Conservation (phyloP, 2,329 filamentous ascomycete species). For the Coniochaeta sp. region DNA sequence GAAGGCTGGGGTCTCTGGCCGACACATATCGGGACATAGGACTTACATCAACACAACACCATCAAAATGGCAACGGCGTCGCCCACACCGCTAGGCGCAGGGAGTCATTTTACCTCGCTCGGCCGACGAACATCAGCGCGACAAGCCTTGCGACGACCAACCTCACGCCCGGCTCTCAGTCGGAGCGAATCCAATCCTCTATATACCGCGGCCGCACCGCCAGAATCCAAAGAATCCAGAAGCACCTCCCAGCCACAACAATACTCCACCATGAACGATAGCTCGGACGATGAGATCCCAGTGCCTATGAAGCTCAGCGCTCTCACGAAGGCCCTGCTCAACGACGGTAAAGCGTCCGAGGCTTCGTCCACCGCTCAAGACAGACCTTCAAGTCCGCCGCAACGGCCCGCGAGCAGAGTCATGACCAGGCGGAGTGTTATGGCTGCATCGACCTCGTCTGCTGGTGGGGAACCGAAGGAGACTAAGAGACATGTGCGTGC, state of each 20-base stretch:
- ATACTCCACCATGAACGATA: slow-evolving; percentile 60
- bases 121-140: slow-evolving; percentile 48
- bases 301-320: slow-evolving; percentile 92
- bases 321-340: slow-evolving; percentile 78
- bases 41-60: slow-evolving; percentile 9
- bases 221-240: slow-evolving; percentile 16
- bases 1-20: slow-evolving; percentile 22
- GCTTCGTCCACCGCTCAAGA: slow-evolving; percentile 18
- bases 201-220: slow-evolving; percentile 16
- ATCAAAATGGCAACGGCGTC: slow-evolving; percentile 43
- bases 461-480: slow-evolving; percentile 8
- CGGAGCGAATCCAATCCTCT: slow-evolving; percentile 38
- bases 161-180: slow-evolving; percentile 34
- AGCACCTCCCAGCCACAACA: slow-evolving; percentile 32
- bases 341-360: slow-evolving; percentile 47
- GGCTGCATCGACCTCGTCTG: slow-evolving; percentile 25
- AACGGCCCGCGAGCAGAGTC: slow-evolving; percentile 35
- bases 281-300: slow-evolving; percentile 89
- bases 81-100: slow-evolving; percentile 45
- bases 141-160: slow-evolving; percentile 43
- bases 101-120: slow-evolving; percentile 35
- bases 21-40: not conserved
- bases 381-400: slow-evolving; percentile 14
- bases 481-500: slow-evolving; percentile 37
- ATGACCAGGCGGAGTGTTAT: slow-evolving; percentile 43